phyloP scores from a whole-genome alignment of 495 filamentous ascomycete species.

The Paragyromitra xinjiangensis region DNA sequence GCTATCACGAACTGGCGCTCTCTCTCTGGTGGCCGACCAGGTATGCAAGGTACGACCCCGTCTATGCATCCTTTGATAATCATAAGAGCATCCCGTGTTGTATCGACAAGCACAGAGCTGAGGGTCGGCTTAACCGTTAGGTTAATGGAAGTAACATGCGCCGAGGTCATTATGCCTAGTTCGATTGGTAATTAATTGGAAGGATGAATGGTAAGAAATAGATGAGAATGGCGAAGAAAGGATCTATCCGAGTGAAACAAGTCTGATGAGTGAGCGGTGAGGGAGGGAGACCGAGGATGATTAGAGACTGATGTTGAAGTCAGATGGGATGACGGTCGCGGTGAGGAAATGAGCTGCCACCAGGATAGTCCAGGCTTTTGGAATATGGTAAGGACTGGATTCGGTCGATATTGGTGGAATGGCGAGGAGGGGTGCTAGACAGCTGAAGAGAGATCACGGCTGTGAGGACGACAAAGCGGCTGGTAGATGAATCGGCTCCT shows the following conservation, averaged over 20 bases:
- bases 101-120: constrained; percentile 72
- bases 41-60: constrained; percentile 74
- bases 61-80: constrained; percentile 78
- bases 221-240: neutral
- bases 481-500: constrained; percentile 5
- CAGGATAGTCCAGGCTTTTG: neutral
- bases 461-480: neutral
- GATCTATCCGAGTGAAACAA: neutral
- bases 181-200: neutral
- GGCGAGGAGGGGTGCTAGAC: neutral
- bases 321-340: neutral
- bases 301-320: too few species aligned
- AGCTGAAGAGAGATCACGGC: neutral
- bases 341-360: neutral
- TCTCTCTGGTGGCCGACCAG: constrained; percentile 83
- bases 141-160: constrained; percentile 14
- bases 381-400: neutral
- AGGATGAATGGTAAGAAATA: neutral
- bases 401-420: neutral
- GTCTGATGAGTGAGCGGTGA: constrained; percentile 4
- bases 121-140: constrained; percentile 59
- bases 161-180: constrained; percentile 27
- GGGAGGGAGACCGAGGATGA: neutral
- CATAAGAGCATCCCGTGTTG: constrained; percentile 77
- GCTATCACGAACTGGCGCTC: constrained; percentile 77